A percentile compares a stretch with the other conserved stretches of the same genome.
phyloP scores from a whole-genome alignment of 1,284 basidiomycete species.

The Moesziomyces sp. region DNA sequence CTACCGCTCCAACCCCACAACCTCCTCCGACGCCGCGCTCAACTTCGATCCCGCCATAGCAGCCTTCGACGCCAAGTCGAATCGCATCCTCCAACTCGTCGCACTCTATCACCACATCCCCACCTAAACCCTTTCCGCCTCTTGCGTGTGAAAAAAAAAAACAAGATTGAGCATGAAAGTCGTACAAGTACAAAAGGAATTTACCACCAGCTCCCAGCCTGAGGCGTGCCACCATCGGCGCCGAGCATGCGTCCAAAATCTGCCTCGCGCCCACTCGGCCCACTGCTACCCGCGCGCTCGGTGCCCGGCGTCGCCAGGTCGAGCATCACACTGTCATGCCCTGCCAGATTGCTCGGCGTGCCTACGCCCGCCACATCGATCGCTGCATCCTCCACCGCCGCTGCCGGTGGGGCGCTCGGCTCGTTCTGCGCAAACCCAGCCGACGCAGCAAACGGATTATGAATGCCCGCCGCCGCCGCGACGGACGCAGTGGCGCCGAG shows the following conservation, averaged over 20 bases:
- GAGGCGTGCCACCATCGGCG: conserved; percentile 33
- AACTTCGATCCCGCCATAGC: conserved; percentile 31
- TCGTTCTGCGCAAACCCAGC: background rate
- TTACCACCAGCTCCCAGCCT: conserved; percentile 44
- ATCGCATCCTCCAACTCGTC: conserved; percentile 8
- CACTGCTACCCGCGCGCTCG: conserved; percentile 1
- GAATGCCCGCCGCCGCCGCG: conserved; percentile 38
- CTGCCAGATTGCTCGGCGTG: conserved; percentile 29
- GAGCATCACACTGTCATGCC: conserved; percentile 18
- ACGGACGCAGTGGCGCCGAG: conserved; percentile 39
- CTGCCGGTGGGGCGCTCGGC: background rate
- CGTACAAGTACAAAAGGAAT: background rate
- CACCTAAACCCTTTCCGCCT: background rate
- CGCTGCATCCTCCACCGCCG: background rate
- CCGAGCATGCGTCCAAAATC: background rate
- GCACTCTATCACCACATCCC: background rate
- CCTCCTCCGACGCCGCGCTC: background rate
- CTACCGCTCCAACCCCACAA: conserved; percentile 6
- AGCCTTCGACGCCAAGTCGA: conserved; percentile 17
- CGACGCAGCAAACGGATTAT: conserved; percentile 19
- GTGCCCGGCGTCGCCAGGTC: conserved; percentile 11
- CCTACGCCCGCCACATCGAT: conserved; percentile 20
- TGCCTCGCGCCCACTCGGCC: background rate
- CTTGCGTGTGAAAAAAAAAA: too few relatives aligned
- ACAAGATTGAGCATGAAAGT: too few relatives aligned